Percentiles rank a stretch among this genome's conserved stretches.
Conservation (phyloP, 2,329 filamentous ascomycete genomes). For the Metarhizium album region DNA sequence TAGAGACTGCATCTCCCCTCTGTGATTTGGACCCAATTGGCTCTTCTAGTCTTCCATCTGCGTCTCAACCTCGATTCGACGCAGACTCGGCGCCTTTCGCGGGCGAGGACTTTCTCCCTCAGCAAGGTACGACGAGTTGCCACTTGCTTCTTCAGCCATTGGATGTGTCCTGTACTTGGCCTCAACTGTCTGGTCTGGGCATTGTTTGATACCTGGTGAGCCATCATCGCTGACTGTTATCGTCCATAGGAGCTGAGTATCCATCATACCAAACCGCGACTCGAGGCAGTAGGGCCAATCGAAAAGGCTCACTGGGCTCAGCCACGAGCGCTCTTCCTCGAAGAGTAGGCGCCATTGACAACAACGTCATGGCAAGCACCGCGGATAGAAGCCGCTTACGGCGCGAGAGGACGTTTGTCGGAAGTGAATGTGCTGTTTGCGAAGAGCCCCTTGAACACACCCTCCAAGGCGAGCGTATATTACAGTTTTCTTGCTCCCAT, state of each 20-base stretch:
- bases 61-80: not conserved
- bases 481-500: constrained; percentile 95
- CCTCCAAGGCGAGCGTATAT: constrained; percentile 80
- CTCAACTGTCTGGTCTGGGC: not conserved
- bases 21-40: constrained; percentile 1
- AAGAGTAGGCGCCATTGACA: constrained; percentile 26
- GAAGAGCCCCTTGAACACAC: constrained; percentile 96
- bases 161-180: not conserved
- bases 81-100: constrained; percentile 2
- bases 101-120: not conserved
- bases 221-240: not conserved
- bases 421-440: constrained; percentile 88
- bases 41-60: not conserved
- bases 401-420: constrained; percentile 89
- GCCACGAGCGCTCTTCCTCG: constrained; percentile 20
- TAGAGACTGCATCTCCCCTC: constrained; percentile 1
- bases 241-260: not conserved
- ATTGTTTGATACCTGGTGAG: not conserved
- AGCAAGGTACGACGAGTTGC: constrained; percentile 4
- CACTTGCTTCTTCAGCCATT: not conserved
- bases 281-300: constrained; percentile 16
- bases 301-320: constrained; percentile 22
- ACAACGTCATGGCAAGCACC: constrained; percentile 33
- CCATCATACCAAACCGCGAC: constrained; percentile 16
- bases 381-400: constrained; percentile 67